These are phyloP conservation scores for Furcasterigmium sp. DNA, from an alignment of 2,329 filamentous ascomycete species.

Conservation along the genomic window DNA sequence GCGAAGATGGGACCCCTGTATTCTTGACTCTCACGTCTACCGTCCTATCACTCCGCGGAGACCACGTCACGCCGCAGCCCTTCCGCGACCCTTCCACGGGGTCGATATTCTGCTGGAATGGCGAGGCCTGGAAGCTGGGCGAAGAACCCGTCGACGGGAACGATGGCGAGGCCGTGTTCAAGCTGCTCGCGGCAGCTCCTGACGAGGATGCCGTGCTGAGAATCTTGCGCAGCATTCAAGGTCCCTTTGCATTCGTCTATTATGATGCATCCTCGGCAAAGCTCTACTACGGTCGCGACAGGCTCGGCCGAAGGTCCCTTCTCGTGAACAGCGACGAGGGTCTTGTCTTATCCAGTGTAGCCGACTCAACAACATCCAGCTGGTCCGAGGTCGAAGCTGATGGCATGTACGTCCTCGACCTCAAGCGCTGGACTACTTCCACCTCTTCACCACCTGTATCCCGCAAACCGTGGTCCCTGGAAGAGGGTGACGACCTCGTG, in stretches of 20 bases:
- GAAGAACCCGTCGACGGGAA: conserved; percentile 61
- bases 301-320: conserved; percentile 80
- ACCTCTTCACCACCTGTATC: background rate
- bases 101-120: conserved; percentile 90
- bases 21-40: conserved; percentile 69
- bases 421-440: conserved; percentile 25
- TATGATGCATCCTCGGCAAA: conserved; percentile 58
- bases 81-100: conserved; percentile 50
- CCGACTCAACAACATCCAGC: conserved; percentile 38
- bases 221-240: conserved; percentile 59
- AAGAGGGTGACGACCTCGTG: conserved; percentile 35
- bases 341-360: conserved; percentile 67
- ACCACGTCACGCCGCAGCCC: conserved; percentile 67
- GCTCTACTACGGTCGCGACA: conserved; percentile 81
- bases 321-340: conserved; percentile 47
- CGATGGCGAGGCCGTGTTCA: conserved; percentile 64
- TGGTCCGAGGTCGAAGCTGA: conserved; percentile 84
- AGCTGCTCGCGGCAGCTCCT: conserved; percentile 42
- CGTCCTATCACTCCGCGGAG: conserved; percentile 84
- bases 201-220: conserved; percentile 34
- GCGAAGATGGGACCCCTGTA: conserved; percentile 21
- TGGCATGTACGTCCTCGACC: conserved; percentile 67
- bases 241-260: conserved; percentile 88
- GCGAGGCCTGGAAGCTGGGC: conserved; percentile 81
- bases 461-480: conserved; percentile 23